Evolutionary conservation across 208 protist species (phyloP).

Genomic region (Leptomonas seymouri): DNA sequence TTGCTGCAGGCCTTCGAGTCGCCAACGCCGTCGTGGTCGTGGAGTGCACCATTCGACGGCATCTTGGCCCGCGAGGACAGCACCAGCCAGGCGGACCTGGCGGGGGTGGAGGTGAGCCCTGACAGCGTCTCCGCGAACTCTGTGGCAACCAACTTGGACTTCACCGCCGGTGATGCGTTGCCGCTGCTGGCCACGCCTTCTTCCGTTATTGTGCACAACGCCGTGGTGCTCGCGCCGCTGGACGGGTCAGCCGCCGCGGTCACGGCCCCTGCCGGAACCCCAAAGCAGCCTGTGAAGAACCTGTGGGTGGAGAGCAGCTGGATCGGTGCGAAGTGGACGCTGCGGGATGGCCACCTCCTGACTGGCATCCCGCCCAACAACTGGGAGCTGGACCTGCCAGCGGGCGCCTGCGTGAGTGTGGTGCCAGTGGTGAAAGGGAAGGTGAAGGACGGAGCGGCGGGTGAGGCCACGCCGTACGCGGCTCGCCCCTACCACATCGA

Average conservation of each 20-base stretch:
- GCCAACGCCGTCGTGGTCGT: constrained; percentile 28
- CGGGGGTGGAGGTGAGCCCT: background rate
- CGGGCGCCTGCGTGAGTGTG: constrained; percentile 37
- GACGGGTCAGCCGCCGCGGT: constrained; percentile 13
- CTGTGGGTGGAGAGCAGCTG: constrained; percentile 59
- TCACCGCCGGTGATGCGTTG: constrained; percentile 28
- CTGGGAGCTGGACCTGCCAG: constrained; percentile 44
- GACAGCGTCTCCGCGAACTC: background rate
- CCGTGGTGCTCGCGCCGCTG: constrained; percentile 26
- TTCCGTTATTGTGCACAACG: constrained; percentile 33
- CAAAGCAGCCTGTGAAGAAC: constrained; percentile 10
- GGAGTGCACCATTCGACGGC: constrained; percentile 28
- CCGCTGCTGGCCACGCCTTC: constrained; percentile 34
- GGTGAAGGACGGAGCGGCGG: background rate
- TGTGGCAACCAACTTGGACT: constrained; percentile 4
- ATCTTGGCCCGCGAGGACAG: constrained; percentile 8
- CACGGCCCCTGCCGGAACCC: background rate
- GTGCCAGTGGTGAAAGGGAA: constrained; percentile 24
- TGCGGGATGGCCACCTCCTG: constrained; percentile 37
- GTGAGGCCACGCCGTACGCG: constrained; percentile 11
- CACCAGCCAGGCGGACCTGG: constrained; percentile 1
- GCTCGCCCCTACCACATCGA: constrained; percentile 48
- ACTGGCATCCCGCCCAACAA: constrained; percentile 48
- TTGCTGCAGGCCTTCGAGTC: constrained; percentile 31
- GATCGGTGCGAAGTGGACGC: constrained; percentile 31